Evolutionary conservation across 1,284 basidiomycete species (phyloP), one percentile per base, ranked within the genome.

Genomic region (Microbotryum intermedium): DNA sequence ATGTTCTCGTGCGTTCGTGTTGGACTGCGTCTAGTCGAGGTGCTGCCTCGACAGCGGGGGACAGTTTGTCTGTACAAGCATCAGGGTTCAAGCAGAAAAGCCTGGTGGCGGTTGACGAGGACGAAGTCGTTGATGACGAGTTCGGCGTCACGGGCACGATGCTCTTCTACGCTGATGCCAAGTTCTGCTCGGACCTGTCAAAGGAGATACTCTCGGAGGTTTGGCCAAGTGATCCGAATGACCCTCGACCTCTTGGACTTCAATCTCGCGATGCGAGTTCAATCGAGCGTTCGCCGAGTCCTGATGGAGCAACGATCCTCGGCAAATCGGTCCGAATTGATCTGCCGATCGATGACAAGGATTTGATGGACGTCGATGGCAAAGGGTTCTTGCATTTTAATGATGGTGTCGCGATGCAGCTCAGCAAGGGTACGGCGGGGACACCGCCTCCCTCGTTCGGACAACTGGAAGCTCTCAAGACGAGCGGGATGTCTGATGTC

Each of bases 101-200:
- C 34, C 13, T 16, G 34, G 34, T 39, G 11, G 34, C 34, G 34
- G 16, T 16, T 39, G 34, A 39, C 34, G 34, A 39, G 34, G 34
- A 39, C 11, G 34, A 39, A 10, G 34, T 16, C 11, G 34, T 39
- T 5, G 34, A 39, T 16, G 34, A 39, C 11, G 34, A 39, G 34
- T 1, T 39, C 11, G 34, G 34, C 18, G 10, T 39, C 34, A 50
- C 51, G 11, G 61, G 66, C 18, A 53, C 54, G 34, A 34, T 67
- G 30, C 57, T 63, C 13, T 67, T 61, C 39, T 67, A 65, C 64
- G 56, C 57, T 11, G 61, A 62, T 48, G 47, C 48, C 6, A n/a
- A 54, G 29, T 67, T 67, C 42, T 65, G 63, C 47, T 59, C 60
- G 18, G 66, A 67, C 47, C 48, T 67, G 7, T 55, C 64, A 7